Evolutionary conservation across 805 yeast species (phyloP).

Genomic region (Cyberlindnera misumaiensis): DNA sequence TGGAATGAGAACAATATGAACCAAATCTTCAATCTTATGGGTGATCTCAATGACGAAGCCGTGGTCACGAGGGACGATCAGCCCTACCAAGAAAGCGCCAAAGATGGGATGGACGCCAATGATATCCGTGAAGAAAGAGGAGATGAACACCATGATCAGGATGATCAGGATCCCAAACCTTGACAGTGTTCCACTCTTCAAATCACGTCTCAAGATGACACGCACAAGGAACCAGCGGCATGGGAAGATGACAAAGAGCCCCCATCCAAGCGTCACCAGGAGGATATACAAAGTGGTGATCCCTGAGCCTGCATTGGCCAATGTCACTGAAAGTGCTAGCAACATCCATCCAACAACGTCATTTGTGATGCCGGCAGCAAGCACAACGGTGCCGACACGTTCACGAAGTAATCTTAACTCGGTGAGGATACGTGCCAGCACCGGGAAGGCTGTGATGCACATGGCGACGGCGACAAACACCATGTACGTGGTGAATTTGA

Average conservation of each 20-base stretch:
- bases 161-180: conserved; percentile 52
- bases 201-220: conserved; percentile 41
- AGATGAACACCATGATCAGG: conserved; percentile 48
- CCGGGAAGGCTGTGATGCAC: conserved; percentile 84
- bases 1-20: conserved; percentile 65
- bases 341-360: conserved; percentile 80
- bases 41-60: conserved; percentile 65
- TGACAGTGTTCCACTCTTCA: conserved; percentile 55
- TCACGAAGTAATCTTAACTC: conserved; percentile 66
- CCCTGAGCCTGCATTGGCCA: conserved; percentile 67
- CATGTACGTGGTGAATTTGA: conserved; percentile 67
- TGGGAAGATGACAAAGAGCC: conserved; percentile 51
- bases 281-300: conserved; percentile 65
- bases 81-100: conserved; percentile 77
- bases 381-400: conserved; percentile 64
- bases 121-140: conserved; percentile 75
- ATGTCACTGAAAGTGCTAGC: conserved; percentile 66
- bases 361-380: conserved; percentile 78
- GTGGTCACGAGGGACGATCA: conserved; percentile 69
- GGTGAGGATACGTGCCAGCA: conserved; percentile 68
- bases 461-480: conserved; percentile 79
- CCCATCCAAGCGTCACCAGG: conserved; percentile 64
- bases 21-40: conserved; percentile 72
- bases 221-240: conserved; percentile 42
- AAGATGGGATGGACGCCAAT: conserved; percentile 84